Evolutionary conservation across 2,329 filamentous ascomycete species (phyloP), one percentile per base, ranked within the genome.

Genomic region (Diplodia sapinea): DNA sequence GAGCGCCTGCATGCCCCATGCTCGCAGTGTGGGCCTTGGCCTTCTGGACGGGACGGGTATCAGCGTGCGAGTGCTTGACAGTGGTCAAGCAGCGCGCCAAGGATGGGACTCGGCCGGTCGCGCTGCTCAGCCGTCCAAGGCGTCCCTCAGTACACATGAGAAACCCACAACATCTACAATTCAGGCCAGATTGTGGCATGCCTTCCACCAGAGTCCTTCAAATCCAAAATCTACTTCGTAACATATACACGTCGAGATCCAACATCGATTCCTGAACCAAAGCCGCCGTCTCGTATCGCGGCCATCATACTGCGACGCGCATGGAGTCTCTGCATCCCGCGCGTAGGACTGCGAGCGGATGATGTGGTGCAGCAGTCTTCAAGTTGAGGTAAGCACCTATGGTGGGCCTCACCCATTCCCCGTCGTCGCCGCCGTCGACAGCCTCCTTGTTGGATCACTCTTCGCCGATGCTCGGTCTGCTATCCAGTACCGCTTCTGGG

Each of bases 341-440:
- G 6, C 1, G 31, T 33, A 33, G 31, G 31, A 33, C 3, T 11
- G 36, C 36, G 36, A 38, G 36, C 11, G 36, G 13, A 56, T 63
- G 70, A 76, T 74, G 70, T 76, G 74, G 4, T 70, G 62, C 33
- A 76, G 70, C 31, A 38, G 61, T 69, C 68, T 74, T 73, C 69
- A 75, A 75, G 70, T 73, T 70, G 40, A 79, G 73, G 70, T 26
- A 26, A 26, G 26, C 71, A 76, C 1, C 5, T 43, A 17, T 15
- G 78, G 77, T 1, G 77, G 77, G 29, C 75, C 71, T 76, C 78
- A 79, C 50, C 77, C 77, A 43, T 67, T 67, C 29, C 56, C 74
- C 74, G 31, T 33, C 31, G 6, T 33, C 31, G 31, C 31, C 26
- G 8, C 31, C 6, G 31, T 33, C 31, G 6, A 33, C 31, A 9